A percentile compares a stretch with the other conserved stretches of the same genome.
Conservation (phyloP, 2,329 filamentous ascomycete species). For the Paracamarosporium sp. region DNA sequence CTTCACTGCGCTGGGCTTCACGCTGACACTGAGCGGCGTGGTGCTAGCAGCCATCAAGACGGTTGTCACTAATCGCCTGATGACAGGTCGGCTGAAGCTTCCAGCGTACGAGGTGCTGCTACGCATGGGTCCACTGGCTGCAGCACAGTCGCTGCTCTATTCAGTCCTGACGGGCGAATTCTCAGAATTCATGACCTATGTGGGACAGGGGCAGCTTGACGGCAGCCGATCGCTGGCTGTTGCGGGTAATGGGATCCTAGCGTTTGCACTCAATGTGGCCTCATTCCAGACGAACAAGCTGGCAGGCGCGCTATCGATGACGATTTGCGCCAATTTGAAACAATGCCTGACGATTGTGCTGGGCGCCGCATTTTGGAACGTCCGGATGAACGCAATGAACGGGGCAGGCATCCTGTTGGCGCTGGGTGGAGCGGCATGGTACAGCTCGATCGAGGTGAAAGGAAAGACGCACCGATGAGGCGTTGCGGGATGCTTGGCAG, state of each 20-base stretch:
- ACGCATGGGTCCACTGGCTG: neutral
- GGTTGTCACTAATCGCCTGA: conserved; percentile 1
- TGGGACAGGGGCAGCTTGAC: neutral
- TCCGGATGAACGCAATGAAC: neutral
- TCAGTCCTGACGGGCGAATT: conserved; percentile 1
- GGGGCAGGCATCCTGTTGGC: conserved; percentile 1
- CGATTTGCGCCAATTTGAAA: conserved; percentile 3
- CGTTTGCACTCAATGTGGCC: conserved; percentile 1
- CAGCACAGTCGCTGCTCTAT: neutral
- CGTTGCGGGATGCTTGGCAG: neutral
- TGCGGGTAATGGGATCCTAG: neutral
- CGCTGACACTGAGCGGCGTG: neutral
- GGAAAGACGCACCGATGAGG: neutral
- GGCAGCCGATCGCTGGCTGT: neutral
- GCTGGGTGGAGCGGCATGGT: conserved; percentile 1
- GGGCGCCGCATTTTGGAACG: neutral
- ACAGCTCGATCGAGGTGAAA: neutral
- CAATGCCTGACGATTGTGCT: conserved; percentile 5
- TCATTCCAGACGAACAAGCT: conserved; percentile 9
- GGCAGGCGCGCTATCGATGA: conserved; percentile 5
- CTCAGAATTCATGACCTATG: neutral
- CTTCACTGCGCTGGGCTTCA: conserved; percentile 4
- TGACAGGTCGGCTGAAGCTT: conserved; percentile 2
- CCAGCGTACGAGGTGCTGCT: conserved; percentile 5
- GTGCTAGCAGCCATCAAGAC: conserved; percentile 1